Evolutionary conservation across 169 alveolate genomes (phyloP), one percentile per base, ranked within the genome.

Genomic region (Eimeria brunetti): DNA sequence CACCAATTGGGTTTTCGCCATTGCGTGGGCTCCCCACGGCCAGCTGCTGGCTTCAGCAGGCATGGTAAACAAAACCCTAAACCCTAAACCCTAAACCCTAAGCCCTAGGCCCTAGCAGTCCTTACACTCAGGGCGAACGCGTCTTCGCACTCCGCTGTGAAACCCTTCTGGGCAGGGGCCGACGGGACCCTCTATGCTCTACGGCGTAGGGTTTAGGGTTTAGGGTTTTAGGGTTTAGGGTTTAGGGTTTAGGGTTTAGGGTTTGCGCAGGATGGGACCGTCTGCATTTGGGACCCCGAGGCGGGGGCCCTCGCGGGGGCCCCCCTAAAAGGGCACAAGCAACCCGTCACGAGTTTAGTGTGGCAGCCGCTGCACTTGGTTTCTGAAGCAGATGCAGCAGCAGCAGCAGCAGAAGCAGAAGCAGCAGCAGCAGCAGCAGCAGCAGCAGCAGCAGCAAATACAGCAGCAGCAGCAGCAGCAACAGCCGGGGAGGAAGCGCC

Each of bases 351-450:
- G 36, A 91, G 99, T 64, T 94, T 98, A 41, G 97, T 99, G 56
- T 98, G 99, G 99, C 99, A 98, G 96, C 99, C 99, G 16, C 96
- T 99, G 80, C 99, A 98, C 95, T 88, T 95, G 24, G 89, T 97
- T 53, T 96, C 93, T 56, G 96, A 44, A 46, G 67, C 6, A n/a
- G 78, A 67, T 76, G 73, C 94, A 44, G 62, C 95, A 14, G 76
- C 60, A 56, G 76, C 51, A 18, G 38, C 81, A 41, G 78, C 91
- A 22, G n/a, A 20, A 20, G 33, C 83, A 30, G 92, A 96, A 97
- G 73, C 97, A 98, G 97, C 98, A 99, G 62, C 98, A 99, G 99
- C 98, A 98, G 94, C 97, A 98, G 36, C 89, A 95, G 56, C 97
- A 95, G 33, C 98, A 97, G 46, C 96, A 95, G 81, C 97, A 98